A percentile compares a stretch with the other conserved stretches of the same genome.
These are phyloP conservation scores for Euryodendron excelsum DNA, from an alignment of 148 eudicot species.

Conservation along the genomic window DNA sequence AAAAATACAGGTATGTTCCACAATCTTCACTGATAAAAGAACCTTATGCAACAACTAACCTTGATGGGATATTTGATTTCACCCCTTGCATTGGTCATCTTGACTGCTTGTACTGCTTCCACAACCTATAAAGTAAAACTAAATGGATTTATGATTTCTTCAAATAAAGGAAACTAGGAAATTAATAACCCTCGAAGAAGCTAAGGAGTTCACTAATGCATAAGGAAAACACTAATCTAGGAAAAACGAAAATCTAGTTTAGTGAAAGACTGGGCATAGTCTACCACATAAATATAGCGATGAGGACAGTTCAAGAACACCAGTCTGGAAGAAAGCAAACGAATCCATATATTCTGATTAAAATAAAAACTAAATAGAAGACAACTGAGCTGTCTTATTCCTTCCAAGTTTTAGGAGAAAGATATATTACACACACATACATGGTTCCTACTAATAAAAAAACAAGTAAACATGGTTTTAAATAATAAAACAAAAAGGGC, in stretches of 20 bases:
- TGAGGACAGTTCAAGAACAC: neutral
- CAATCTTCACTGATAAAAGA: neutral
- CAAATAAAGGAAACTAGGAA: neutral
- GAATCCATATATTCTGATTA: neutral
- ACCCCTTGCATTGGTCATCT: conserved; percentile 92
- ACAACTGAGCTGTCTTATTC: neutral
- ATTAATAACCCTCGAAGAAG: neutral
- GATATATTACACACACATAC: neutral
- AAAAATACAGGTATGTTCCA: neutral
- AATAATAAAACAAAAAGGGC: neutral
- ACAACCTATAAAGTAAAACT: conserved; percentile 51
- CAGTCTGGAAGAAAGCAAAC: neutral
- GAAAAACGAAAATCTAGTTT: neutral
- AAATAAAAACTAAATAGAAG: neutral
- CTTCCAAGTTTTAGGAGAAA: neutral
- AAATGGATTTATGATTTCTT: neutral
- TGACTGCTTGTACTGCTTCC: conserved; percentile 86
- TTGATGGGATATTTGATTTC: conserved; percentile 94
- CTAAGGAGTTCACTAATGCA: neutral
- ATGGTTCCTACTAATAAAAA: neutral
- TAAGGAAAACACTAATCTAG: conserved; percentile 1
- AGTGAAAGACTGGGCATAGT: neutral
- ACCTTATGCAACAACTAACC: conserved; percentile 38
- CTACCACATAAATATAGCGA: neutral
- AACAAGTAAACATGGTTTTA: neutral